A percentile compares a stretch with the other conserved stretches of the same genome.
Conservation (phyloP, 1,139 yeast species). For the Pneumocystis canis region DNA sequence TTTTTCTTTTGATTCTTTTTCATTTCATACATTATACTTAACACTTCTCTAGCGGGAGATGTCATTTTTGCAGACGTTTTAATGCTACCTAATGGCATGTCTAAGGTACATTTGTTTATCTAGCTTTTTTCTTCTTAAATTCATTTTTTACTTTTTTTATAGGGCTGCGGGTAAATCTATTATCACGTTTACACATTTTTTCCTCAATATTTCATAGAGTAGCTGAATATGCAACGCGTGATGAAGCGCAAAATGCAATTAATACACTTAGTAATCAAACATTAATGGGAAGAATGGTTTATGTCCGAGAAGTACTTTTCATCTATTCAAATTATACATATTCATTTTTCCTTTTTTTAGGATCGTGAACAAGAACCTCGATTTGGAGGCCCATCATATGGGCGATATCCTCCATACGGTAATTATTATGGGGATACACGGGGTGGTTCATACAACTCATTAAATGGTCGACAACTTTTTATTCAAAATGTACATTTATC, state of each 20-base stretch:
- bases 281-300: constrained; percentile 66
- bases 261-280: constrained; percentile 50
- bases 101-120: constrained; percentile 42
- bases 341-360: constrained; percentile 15
- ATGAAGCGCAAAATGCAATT: constrained; percentile 66
- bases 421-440: constrained; percentile 5
- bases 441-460: constrained; percentile 2
- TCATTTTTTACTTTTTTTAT: not conserved
- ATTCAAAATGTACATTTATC: constrained; percentile 14
- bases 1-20: not conserved
- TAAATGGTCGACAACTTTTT: constrained; percentile 15
- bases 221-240: constrained; percentile 61
- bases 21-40: not conserved
- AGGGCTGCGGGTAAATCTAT: constrained; percentile 10
- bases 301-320: constrained; percentile 60
- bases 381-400: constrained; percentile 8
- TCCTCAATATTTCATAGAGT: constrained; percentile 31
- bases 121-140: not conserved
- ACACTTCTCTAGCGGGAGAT: constrained; percentile 36
- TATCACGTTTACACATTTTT: not conserved
- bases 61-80: constrained; percentile 80
- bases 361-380: constrained; percentile 28
- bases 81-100: constrained; percentile 63
- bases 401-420: not conserved
- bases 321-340: constrained; percentile 23